phyloP scores from a whole-genome alignment of 2,329 filamentous ascomycete genomes.

The Colletotrichum acutatum region DNA sequence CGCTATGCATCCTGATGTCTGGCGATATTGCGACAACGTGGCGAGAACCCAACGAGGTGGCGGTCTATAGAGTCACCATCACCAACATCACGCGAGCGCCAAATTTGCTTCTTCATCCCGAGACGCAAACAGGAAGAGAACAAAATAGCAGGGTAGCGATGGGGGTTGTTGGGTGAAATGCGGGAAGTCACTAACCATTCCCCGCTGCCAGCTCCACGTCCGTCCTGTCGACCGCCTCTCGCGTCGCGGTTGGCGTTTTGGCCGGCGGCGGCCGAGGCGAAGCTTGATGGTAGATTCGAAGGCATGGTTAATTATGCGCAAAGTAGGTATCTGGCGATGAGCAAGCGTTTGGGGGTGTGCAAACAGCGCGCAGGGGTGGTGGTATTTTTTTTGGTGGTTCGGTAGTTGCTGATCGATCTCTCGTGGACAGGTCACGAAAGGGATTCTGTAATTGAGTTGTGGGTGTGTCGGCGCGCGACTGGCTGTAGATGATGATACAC shows the following conservation, averaged over 20 bases:
- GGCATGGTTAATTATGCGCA: constrained; percentile 62
- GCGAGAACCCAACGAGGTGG: background rate
- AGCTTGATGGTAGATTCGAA: constrained; percentile 83
- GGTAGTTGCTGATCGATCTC: constrained; percentile 28
- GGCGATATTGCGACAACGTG: constrained; percentile 9
- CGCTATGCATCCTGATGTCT: background rate
- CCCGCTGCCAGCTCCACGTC: constrained; percentile 67
- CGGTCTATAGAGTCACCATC: background rate
- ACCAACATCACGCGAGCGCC: background rate
- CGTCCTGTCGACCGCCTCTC: constrained; percentile 68
- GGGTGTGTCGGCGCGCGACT: constrained; percentile 24
- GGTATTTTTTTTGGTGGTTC: constrained; percentile 16
- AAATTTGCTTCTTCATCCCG: background rate
- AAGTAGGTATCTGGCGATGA: constrained; percentile 7
- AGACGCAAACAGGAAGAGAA: background rate
- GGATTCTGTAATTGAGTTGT: constrained; percentile 15
- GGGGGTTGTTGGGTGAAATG: background rate
- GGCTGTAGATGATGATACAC: constrained; percentile 27
- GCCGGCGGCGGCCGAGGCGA: constrained; percentile 84
- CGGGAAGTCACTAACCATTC: constrained; percentile 72
- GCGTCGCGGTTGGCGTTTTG: constrained; percentile 72
- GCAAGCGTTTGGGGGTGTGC: constrained; percentile 3
- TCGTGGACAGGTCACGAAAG: constrained; percentile 34
- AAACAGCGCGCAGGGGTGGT: constrained; percentile 25
- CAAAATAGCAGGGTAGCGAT: background rate